Evolutionary conservation across 306 rosid species (phyloP).

Genomic region (Mimosa pudica): DNA sequence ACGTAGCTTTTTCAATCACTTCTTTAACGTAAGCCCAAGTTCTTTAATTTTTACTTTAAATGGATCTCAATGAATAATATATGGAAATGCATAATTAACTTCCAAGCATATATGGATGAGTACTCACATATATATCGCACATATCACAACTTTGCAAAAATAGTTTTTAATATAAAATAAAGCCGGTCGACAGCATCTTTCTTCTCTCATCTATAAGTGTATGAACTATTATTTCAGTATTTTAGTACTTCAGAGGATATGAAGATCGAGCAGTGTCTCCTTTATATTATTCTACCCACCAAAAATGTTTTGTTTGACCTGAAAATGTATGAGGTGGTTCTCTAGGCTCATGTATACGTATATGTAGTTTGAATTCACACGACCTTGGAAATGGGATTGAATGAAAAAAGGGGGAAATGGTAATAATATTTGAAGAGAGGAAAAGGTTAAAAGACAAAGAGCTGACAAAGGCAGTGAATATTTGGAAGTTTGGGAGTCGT

Average conservation of each 20-base stretch:
- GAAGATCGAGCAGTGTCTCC: too few relatives aligned
- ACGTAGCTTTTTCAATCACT: constrained; percentile 15
- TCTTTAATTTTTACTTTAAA: background rate
- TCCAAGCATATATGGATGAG: background rate
- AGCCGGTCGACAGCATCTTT: background rate
- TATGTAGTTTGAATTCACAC: constrained; percentile 32
- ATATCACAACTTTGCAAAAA: background rate
- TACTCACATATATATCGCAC: background rate
- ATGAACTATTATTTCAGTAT: background rate
- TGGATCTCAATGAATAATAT: background rate
- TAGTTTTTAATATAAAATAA: background rate
- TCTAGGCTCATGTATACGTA: background rate
- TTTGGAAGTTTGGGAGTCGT: constrained; percentile 87
- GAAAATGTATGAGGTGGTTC: constrained; percentile 25
- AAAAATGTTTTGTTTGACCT: constrained; percentile 20
- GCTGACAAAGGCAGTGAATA: constrained; percentile 95
- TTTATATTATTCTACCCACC: background rate
- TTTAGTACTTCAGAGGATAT: background rate
- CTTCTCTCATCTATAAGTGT: background rate
- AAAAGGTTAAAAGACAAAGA: constrained; percentile 47
- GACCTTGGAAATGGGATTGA: constrained; percentile 22
- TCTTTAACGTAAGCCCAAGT: background rate
- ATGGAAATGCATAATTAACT: constrained; percentile 2
- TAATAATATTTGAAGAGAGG: background rate
- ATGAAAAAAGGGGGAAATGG: background rate